Base-by-base conservation (phyloP, 2,329 filamentous ascomycete genomes). In the Cercospora beticola region DNA sequence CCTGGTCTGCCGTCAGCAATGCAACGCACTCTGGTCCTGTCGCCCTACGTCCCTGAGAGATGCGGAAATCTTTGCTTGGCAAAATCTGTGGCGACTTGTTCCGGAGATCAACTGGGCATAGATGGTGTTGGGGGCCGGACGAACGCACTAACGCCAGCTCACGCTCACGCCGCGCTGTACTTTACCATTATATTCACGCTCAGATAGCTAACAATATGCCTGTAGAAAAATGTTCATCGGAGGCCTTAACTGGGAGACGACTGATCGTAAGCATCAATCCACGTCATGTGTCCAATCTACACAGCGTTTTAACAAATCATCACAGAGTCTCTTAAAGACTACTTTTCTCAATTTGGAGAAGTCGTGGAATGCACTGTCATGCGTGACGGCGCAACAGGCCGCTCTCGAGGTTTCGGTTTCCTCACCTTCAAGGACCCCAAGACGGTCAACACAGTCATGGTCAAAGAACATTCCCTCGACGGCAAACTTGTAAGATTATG, bases 321-420 rank as follows among this genome's bases (percentile, higher is more conserved):
- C 64, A 58, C 78, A 99, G 95, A 99, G 85, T 98, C 95, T 7
- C 87, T 99, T 30, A 92, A 93, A 74, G 92, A 97, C 73, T 99
- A 99, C 80, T 99, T 99, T 80, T 94, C 94, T 12, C 93, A 98
- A 76, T 99, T 97, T 79, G 95, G 95, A 69, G 95, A 99, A 79
- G 95, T 99, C 56, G 87, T 94, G 31, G 95, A 99, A 83, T 98
- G 95, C 80, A 99, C 95, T 16, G 95, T 99, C n/a, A 99, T 99
- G 95, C 89, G 95, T 73, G 95, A 99, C 81, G 94, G 93, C 70
- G 91, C 92, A 61, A 97, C 93, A 9, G 95, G 95, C 54, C 90
- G 95, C 71, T 98, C 95, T 31, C 89, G 95, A 81, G 95, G 95
- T 26, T 99, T 99, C 76, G 95, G 95, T 31, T 99, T 99, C 82